A percentile compares a stretch with the other conserved stretches of the same genome.
These are phyloP conservation scores for Ascochyta clinopodiicola DNA, from an alignment of 2,329 filamentous ascomycete species.

Conservation along the genomic window DNA sequence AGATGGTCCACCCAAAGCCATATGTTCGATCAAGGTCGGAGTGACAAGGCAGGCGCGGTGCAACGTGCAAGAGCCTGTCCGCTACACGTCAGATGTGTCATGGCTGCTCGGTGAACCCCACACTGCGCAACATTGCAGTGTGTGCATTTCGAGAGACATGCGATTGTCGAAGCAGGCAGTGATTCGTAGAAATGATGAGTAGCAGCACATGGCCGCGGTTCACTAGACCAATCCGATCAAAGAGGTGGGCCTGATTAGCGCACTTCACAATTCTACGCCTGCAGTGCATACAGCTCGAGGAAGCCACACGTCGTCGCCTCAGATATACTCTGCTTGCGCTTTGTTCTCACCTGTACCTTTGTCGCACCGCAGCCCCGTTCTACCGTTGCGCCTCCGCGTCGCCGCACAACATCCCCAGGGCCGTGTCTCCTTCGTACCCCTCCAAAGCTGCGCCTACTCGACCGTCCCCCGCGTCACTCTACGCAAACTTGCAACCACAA, in stretches of 20 bases:
- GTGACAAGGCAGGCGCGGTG: slow-evolving; percentile 21
- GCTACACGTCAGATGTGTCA: slow-evolving; percentile 18
- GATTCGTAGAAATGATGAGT: slow-evolving; percentile 2
- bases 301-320: slow-evolving; percentile 16
- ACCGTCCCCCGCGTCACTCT: slow-evolving; percentile 39
- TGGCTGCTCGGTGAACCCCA: neutral
- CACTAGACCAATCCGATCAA: slow-evolving; percentile 8
- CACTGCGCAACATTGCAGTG: slow-evolving; percentile 10
- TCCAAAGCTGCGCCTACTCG: slow-evolving; percentile 21
- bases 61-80: slow-evolving; percentile 14
- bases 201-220: slow-evolving; percentile 8
- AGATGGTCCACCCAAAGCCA: neutral
- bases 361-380: slow-evolving; percentile 38
- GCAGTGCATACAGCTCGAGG: slow-evolving; percentile 13
- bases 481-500: slow-evolving; percentile 39
- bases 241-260: slow-evolving; percentile 12
- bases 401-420: slow-evolving; percentile 25
- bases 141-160: neutral
- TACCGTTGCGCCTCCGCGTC: slow-evolving; percentile 27
- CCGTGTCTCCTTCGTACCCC: slow-evolving; percentile 12
- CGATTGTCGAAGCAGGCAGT: slow-evolving; percentile 14
- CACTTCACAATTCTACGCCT: slow-evolving; percentile 26
- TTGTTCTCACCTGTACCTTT: slow-evolving; percentile 15
- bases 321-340: slow-evolving; percentile 16
- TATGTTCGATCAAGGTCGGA: slow-evolving; percentile 1